Evolutionary conservation across 2,329 filamentous ascomycete genomes (phyloP), one percentile per base, ranked within the genome.

Genomic region (Sclerotinia borealis): DNA sequence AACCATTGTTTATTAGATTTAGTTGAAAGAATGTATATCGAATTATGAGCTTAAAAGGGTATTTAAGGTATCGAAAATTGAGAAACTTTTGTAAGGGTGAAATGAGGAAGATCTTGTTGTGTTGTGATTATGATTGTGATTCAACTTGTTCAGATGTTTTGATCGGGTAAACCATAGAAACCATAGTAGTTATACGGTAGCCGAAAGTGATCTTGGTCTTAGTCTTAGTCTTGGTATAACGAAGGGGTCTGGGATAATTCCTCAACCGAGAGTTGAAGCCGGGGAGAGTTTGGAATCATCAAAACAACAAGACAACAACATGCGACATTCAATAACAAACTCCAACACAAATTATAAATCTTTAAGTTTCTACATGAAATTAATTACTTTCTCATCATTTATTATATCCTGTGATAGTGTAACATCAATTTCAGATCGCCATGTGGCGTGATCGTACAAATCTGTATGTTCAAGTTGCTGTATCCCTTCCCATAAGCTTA

Each of bases 401-500:
- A 34, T 36, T 47, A 48, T 55, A 63, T 58, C 10, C n/a, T 48
- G 34, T 31, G 34, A 47, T 37, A 63, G 58, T 65, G 48, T 36
- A 55, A 59, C 52, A 59, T 68, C 49, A 45, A 63, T 47, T 47
- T 59, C 43, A 36, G 48, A 56, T 83, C 86, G 88, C 84, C 80
- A 96, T 96, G 92, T 99, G 93, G 93, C 92, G 95, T 82, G 95
- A 99, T 84, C 90, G 95, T 79, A 99, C 95, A 72, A 99, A 98
- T 77, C 90, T 99, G 92, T 97, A 86, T 72, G 85, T 75, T 48
- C 50, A 60, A 47, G 19, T 31, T 19, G 11, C 17, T 29, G 31
- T 48, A 25, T 34, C 31, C 41, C 41, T 48, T 45, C 31, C 31
- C 51, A 41, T 34, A 58, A 58, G 31, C 60, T 49, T 48, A 31